A percentile compares a stretch with the other conserved stretches of the same genome.
These are phyloP conservation scores for Puccinia triticina DNA, from an alignment of 1,284 basidiomycete species.

Conservation along the genomic window DNA sequence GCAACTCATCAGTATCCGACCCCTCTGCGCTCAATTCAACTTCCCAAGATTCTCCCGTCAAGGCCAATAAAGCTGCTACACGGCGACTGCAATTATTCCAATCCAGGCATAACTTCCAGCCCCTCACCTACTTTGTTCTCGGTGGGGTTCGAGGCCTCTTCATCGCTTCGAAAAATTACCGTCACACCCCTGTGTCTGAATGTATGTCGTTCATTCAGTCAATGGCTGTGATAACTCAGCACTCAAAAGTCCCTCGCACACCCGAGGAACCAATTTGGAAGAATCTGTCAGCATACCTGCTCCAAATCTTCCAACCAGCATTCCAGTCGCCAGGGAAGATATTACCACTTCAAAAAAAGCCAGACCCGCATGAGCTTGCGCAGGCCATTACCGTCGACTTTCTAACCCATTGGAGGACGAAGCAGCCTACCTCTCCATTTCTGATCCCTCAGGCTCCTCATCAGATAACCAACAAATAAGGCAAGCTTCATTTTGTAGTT, in stretches of 20 bases:
- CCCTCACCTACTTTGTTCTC: too few relatives aligned
- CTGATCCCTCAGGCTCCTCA: background rate
- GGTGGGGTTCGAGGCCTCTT: constrained; percentile 1
- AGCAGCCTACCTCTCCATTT: background rate
- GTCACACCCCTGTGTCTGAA: background rate
- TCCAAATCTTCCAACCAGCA: background rate
- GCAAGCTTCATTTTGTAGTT: too few relatives aligned
- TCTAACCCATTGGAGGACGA: background rate
- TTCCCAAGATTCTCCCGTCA: background rate
- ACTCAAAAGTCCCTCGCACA: too few relatives aligned
- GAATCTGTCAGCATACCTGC: too few relatives aligned
- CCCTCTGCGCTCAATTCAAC: background rate
- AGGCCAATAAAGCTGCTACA: background rate
- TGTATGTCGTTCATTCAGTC: too few relatives aligned
- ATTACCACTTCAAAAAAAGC: background rate
- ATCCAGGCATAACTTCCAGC: background rate
- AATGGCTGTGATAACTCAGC: too few relatives aligned
- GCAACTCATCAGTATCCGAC: background rate
- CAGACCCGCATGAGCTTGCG: background rate
- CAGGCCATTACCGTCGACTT: background rate
- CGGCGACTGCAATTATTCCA: background rate
- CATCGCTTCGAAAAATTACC: background rate
- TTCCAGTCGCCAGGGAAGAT: background rate
- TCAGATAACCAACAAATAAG: background rate
- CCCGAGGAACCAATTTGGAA: too few relatives aligned